Base-by-base conservation (phyloP, 306 rosid genomes). In the Bauhinia variegata region DNA sequence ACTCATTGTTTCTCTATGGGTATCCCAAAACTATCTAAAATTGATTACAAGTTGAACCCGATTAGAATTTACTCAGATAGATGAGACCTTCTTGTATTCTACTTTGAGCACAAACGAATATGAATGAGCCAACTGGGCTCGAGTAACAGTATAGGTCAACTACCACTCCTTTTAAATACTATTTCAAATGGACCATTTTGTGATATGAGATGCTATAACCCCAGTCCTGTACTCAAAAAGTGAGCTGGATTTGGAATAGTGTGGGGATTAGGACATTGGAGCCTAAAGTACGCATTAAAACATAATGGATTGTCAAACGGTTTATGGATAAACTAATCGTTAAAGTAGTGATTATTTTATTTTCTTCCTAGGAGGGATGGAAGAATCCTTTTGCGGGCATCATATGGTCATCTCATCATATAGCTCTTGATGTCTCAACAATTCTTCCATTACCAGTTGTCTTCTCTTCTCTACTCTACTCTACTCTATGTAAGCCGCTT, bases 351-450 rank as follows among this genome's bases (percentile, higher is more conserved):
- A 50, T 31, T 33, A 48, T 9, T 58, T n/a, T 6, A 41, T 66
- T 48, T 56, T 47, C 36, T 8, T 0, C 3, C 41, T 31, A n/a
- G n/a, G 60, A 72, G 1, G 39, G 60, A 59, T 12, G 36, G 28
- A 80, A 60, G n/a, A 68, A 51, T 53, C 54, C 49, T 46, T 66
- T 50, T 56, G 65, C 65, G 76, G 72, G 63, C 48, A 63, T 28
- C 66, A 61, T 68, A 60, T 56, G 63, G 75, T 76, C 72, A 80
- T 61, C 60, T 63, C n/a, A n/a, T n/a, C n/a, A n/a, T n/a, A n/a
- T n/a, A 73, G 83, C 67, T 58, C 53, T 80, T 65, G 89, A 82
- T 79, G 60, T 75, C 67, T 63, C 84, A 74, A 81, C 85, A 65
- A 75, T 73, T 75, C 56, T 46, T 60, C 69, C 52, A 52, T 63